A percentile compares a stretch with the other conserved stretches of the same genome.
Conservation (phyloP, 176 grass and related monocot species). For the Chloris gayana region DNA sequence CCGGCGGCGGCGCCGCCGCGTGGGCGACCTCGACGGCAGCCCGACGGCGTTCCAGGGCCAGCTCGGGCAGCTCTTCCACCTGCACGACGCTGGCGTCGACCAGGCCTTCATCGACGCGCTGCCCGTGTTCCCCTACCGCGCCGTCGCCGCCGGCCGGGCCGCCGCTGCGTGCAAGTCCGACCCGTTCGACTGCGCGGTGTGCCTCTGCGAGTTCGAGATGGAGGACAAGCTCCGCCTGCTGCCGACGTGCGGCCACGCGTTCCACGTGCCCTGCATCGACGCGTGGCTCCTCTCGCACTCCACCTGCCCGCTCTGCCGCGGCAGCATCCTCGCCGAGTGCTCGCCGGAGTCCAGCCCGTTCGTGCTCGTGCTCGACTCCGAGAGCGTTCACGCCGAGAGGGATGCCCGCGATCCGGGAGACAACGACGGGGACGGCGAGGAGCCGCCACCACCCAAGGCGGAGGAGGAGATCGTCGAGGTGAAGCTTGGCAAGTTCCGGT, state of each 20-base stretch:
- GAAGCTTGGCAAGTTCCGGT: constrained; percentile 85
- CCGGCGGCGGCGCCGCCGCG: constrained; percentile 32
- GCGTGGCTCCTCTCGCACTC: constrained; percentile 93
- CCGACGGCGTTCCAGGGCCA: constrained; percentile 81
- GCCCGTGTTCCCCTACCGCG: constrained; percentile 76
- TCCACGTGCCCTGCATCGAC: constrained; percentile 90
- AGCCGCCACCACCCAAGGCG: not conserved
- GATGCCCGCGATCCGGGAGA: not conserved
- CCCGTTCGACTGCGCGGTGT: constrained; percentile 90
- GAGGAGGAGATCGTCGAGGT: constrained; percentile 69
- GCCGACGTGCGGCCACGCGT: constrained; percentile 87
- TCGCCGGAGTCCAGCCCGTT: constrained; percentile 53
- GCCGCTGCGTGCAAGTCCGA: not conserved
- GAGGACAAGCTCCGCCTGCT: constrained; percentile 83
- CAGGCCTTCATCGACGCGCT: constrained; percentile 91
- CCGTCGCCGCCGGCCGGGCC: constrained; percentile 16
- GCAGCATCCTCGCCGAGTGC: constrained; percentile 53
- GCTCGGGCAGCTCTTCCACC: constrained; percentile 84
- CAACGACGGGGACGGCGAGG: not conserved
- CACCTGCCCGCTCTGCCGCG: constrained; percentile 91
- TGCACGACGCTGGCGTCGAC: constrained; percentile 89
- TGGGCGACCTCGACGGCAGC: constrained; percentile 38
- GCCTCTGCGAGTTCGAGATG: constrained; percentile 79
- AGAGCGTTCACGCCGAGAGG: not conserved
- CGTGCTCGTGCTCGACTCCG: constrained; percentile 53